A percentile compares a stretch with the other conserved stretches of the same genome.
These are phyloP conservation scores for Backusella macrospora DNA, from an alignment of 192 early-diverging fungal species.

Conservation along the genomic window DNA sequence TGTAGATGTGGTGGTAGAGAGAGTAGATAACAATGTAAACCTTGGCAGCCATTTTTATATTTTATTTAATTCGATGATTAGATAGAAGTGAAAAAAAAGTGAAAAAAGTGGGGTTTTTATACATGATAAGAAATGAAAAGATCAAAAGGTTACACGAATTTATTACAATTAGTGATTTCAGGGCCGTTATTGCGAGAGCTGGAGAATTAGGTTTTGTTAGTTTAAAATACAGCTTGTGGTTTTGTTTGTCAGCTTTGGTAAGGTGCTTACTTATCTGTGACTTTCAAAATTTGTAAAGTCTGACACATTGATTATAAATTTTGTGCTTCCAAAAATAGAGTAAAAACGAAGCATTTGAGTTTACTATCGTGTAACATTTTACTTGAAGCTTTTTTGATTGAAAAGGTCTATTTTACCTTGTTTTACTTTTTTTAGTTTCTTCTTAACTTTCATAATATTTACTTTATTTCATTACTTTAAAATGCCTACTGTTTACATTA, in stretches of 20 bases:
- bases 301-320: conserved; percentile 17
- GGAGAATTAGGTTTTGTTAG: not conserved
- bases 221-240: not conserved
- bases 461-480: not conserved
- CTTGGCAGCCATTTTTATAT: conserved; percentile 24
- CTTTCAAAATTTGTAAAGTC: conserved; percentile 12
- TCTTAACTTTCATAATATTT: not conserved
- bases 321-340: conserved; percentile 5
- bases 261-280: conserved; percentile 6
- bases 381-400: not conserved
- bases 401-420: not conserved
- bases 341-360: not conserved
- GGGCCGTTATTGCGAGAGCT: not conserved
- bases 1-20: conserved; percentile 70
- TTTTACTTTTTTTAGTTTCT: not conserved
- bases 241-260: conserved; percentile 12
- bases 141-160: not conserved
- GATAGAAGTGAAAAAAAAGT: not conserved
- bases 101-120: conserved; percentile 17
- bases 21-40: conserved; percentile 41
- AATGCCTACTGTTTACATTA: conserved; percentile 40
- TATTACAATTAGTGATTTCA: not conserved
- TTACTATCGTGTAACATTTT: not conserved
- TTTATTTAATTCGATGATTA: not conserved
- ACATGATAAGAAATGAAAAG: not conserved